Evolutionary conservation across 2,329 filamentous ascomycete genomes (phyloP).

Genomic region (Pseudocercospora fuligena): DNA sequence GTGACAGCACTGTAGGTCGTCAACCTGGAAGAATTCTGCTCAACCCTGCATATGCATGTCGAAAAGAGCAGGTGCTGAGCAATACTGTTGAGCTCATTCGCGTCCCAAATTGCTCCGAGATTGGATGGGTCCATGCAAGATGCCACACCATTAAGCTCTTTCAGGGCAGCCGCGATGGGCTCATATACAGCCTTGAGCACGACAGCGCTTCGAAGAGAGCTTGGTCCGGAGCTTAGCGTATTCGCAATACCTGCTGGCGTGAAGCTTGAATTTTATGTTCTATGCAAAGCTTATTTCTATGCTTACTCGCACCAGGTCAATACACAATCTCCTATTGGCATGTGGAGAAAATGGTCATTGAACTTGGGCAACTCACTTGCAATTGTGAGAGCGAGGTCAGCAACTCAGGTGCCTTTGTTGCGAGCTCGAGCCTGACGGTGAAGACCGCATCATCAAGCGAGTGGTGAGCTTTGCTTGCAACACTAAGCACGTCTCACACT

Average conservation of each 20-base stretch:
- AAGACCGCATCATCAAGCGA: background rate
- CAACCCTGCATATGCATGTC: background rate
- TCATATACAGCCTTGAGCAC: constrained; percentile 23
- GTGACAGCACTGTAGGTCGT: too few relatives aligned
- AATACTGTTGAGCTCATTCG: background rate
- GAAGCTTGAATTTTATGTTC: background rate
- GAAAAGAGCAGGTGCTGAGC: background rate
- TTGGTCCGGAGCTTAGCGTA: constrained; percentile 10
- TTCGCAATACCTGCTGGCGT: constrained; percentile 4
- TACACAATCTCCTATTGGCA: background rate
- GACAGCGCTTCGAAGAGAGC: constrained; percentile 16
- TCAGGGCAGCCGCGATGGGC: constrained; percentile 4
- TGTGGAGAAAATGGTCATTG: too few relatives aligned
- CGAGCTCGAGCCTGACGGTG: too few relatives aligned
- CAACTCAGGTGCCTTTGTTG: too few relatives aligned
- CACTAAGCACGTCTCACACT: background rate
- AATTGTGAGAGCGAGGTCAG: background rate
- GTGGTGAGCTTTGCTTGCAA: background rate
- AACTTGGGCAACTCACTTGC: background rate
- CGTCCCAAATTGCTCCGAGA: background rate
- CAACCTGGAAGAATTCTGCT: background rate
- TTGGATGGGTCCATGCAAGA: background rate
- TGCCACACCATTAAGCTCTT: background rate
- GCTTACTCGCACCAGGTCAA: background rate
- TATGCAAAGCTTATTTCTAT: background rate